Evolutionary conservation across 148 eudicot genomes (phyloP), one percentile per base, ranked within the genome.

Genomic region (Chenopodium quinoa): DNA sequence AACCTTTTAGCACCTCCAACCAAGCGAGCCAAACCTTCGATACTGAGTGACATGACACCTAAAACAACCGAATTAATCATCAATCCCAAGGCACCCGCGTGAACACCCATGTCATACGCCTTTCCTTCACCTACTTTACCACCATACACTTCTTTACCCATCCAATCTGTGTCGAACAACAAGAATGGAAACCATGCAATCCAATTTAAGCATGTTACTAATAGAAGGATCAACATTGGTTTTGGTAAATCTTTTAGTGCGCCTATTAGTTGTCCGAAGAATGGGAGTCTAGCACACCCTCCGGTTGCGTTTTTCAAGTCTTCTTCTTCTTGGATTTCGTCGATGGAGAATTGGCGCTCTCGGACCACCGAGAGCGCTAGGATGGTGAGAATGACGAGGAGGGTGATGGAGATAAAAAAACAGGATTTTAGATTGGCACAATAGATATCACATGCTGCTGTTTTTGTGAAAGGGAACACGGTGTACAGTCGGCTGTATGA

Each of bases 101-200:
- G 89, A 0, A 90, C 90, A 4, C 92, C 92, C 23, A 23, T 71
- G 19, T 78, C 88, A 69, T 91, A 89, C 7, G 83, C 84, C 34
- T 63, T 83, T 50, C 90, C 93, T 4, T 68, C 81, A 0, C 88
- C 90, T 0, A 86, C 89, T 7, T 23, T 58, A 2, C 93, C 93
- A 0, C 93, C 93, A 56, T 89, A 91, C 16, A 91, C 87, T 71
- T 91, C 93, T 20, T 69, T 76, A 0, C 93, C 93, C 90, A 91
- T 86, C 93, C 93, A 91, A 31, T 91, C 93, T 0, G 93, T 91
- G 72, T 91, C 93, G 80, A 83, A 89, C 14, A 89, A 37, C 8
- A 89, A 34, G 79, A 91, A 91, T 0, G 91, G 91, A 63, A 89
- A 91, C 93, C 93, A 91, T 1, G 90, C 93, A 13, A 91, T 79